phyloP scores from a whole-genome alignment of 352 stramenopile genomes.

The Globisporangium paddicum region DNA sequence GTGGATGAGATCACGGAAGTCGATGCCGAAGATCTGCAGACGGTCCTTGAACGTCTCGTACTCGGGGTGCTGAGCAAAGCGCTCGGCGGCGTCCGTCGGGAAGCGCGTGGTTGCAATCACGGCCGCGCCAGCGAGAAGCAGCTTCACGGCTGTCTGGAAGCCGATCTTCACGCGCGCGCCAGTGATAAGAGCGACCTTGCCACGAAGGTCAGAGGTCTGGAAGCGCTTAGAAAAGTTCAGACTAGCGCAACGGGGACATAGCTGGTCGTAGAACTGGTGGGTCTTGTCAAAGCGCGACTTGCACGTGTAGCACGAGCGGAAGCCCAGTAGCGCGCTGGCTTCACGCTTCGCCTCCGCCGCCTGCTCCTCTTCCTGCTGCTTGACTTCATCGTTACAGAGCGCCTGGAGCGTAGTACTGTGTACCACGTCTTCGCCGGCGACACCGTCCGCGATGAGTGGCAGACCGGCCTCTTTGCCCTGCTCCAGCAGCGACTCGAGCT shows the following conservation, averaged over 20 bases:
- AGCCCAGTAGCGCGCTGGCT: slow-evolving; percentile 58
- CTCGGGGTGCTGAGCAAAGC: slow-evolving; percentile 90
- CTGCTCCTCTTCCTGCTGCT: slow-evolving; percentile 50
- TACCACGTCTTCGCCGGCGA: slow-evolving; percentile 60
- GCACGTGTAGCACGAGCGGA: slow-evolving; percentile 96
- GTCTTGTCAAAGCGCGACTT: slow-evolving; percentile 94
- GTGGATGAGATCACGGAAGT: slow-evolving; percentile 95
- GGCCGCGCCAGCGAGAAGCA: slow-evolving; percentile 88
- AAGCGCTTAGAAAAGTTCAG: slow-evolving; percentile 95
- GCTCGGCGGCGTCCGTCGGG: slow-evolving; percentile 88
- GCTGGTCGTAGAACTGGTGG: slow-evolving; percentile 95
- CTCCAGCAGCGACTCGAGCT: slow-evolving; percentile 86
- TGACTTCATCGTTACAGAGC: slow-evolving; percentile 50
- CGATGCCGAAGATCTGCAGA: slow-evolving; percentile 95
- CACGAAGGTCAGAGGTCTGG: slow-evolving; percentile 84
- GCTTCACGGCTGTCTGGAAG: slow-evolving; percentile 93
- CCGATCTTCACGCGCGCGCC: slow-evolving; percentile 97
- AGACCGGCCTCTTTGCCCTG: slow-evolving; percentile 73
- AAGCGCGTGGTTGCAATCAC: slow-evolving; percentile 96
- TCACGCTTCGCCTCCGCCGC: slow-evolving; percentile 43
- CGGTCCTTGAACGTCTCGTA: slow-evolving; percentile 92
- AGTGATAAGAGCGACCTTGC: slow-evolving; percentile 92
- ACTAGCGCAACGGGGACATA: slow-evolving; percentile 92
- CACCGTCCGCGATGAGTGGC: slow-evolving; percentile 91
- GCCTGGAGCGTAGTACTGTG: slow-evolving; percentile 56